phyloP scores from a whole-genome alignment of 23 red algal species.

The Gracilaria gracilis region DNA sequence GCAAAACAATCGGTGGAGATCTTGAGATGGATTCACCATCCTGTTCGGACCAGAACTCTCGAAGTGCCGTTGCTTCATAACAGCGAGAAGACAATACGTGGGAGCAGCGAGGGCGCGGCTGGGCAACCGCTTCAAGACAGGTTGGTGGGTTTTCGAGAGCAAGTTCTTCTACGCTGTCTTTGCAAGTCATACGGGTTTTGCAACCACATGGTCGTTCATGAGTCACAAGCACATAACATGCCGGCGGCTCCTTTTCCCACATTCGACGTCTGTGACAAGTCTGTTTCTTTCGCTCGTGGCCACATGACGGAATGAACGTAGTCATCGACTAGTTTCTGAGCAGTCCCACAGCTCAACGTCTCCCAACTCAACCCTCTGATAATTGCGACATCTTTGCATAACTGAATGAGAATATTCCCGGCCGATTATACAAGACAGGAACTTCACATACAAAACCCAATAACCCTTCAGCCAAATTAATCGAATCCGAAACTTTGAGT shows the following conservation, averaged over 20 bases:
- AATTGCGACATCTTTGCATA: constrained; percentile 4
- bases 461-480: background rate
- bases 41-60: constrained; percentile 39
- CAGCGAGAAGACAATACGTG: constrained; percentile 52
- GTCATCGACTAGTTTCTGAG: constrained; percentile 24
- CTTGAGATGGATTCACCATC: constrained; percentile 25
- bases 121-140: constrained; percentile 53
- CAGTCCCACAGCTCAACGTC: constrained; percentile 16
- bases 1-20: constrained; percentile 17
- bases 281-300: constrained; percentile 27
- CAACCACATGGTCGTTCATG: constrained; percentile 63
- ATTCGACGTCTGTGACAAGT: constrained; percentile 27
- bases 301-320: constrained; percentile 63
- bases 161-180: constrained; percentile 37
- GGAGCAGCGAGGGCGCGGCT: constrained; percentile 52
- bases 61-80: constrained; percentile 45
- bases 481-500: background rate
- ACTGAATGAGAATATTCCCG: constrained; percentile 64
- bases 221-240: constrained; percentile 19
- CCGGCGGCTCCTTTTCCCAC: constrained; percentile 42
- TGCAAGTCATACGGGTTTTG: constrained; percentile 42
- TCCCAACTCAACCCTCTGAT: constrained; percentile 14
- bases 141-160: constrained; percentile 15
- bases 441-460: constrained; percentile 36
- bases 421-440: constrained; percentile 7